These are phyloP conservation scores for Russula olivacea DNA, from an alignment of 768 basidiomycete genomes.

Conservation along the genomic window DNA sequence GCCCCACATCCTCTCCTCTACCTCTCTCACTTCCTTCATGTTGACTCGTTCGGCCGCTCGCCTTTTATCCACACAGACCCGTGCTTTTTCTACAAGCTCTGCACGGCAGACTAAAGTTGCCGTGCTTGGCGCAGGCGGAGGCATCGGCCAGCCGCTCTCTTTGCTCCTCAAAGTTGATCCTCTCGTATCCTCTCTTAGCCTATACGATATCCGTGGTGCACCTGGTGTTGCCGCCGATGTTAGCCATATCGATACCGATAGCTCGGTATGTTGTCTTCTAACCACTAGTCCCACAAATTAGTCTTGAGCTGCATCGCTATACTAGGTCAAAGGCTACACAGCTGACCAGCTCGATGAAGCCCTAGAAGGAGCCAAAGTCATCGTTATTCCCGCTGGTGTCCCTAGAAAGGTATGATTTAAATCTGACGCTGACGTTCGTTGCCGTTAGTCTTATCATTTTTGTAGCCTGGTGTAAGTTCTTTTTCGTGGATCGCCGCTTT, in stretches of 20 bases:
- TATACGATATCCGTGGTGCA: slow-evolving; percentile 94
- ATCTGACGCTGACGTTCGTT: background rate
- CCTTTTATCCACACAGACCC: slow-evolving; percentile 47
- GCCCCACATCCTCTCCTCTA: background rate
- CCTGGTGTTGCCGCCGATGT: slow-evolving; percentile 98
- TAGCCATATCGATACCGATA: slow-evolving; percentile 84
- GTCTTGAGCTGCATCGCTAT: background rate
- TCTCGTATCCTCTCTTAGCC: slow-evolving; percentile 73
- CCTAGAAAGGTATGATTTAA: slow-evolving; percentile 76
- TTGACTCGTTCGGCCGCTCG: slow-evolving; percentile 60
- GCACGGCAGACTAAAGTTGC: slow-evolving; percentile 80
- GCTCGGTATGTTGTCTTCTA: slow-evolving; percentile 50
- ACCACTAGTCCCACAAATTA: background rate
- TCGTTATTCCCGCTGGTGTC: slow-evolving; percentile 98
- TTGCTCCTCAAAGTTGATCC: slow-evolving; percentile 92
- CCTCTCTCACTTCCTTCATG: slow-evolving; percentile 42
- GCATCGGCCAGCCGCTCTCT: slow-evolving; percentile 96
- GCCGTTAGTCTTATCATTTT: slow-evolving; percentile 29
- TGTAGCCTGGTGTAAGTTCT: slow-evolving; percentile 74
- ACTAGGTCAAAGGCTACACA: slow-evolving; percentile 70
- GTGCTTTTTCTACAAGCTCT: slow-evolving; percentile 71
- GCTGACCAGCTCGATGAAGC: slow-evolving; percentile 87
- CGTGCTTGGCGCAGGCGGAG: slow-evolving; percentile 97
- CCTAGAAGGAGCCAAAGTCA: slow-evolving; percentile 82
- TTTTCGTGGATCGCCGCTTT: slow-evolving; percentile 25